Base-by-base conservation (phyloP, 371 early-diverging fungal species). In the Mucor indicus region DNA sequence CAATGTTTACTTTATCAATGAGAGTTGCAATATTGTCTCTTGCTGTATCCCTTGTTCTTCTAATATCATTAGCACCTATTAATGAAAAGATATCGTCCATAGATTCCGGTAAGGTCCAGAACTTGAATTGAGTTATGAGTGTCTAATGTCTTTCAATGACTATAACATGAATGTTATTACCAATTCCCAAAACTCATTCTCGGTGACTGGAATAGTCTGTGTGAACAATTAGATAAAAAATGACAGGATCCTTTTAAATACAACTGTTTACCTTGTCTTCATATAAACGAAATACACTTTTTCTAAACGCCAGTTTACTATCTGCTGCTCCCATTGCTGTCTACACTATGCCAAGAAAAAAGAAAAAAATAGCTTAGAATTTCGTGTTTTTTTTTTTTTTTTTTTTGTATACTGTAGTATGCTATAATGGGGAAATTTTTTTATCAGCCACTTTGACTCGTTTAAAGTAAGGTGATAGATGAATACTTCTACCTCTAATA, bases 61-160 rank as follows among this genome's bases (percentile, higher is more conserved):
- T 76, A 33, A 92, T 85, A 54, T 95, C 95, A 20, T 82, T 81
- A 2, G 86, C 81, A n/a, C 90, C 79, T 30, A 92, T 80, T 17
- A 93, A 81, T 25, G 91, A 85, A 64, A 86, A 91, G 8, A 93
- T 83, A 67, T 93, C 94, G 49, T 93, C 93, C 35, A 85, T 75
- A 17, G 81, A 73, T 27, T 90, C 92, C 1, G 91, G 90, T 13
- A 95, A 73, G 13, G 64, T 67, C 88, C 88, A 89, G 60, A 87
- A 87, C 87, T 87, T n/a, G 57, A 1, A 43, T 20, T 9, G 4
- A 11, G 4, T 9, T 11, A 33, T 33, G n/a, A 11, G 4, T 11
- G 13, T 9, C 13, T 33, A 5, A 11, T 33, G 11, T n/a, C 33
- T 29, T 3, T 5, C 27, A 22, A 33, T 35, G 19, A 38, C 20